These are phyloP conservation scores for Paratinospora sagittata DNA, from an alignment of 164 flowering plant species.

Conservation along the genomic window DNA sequence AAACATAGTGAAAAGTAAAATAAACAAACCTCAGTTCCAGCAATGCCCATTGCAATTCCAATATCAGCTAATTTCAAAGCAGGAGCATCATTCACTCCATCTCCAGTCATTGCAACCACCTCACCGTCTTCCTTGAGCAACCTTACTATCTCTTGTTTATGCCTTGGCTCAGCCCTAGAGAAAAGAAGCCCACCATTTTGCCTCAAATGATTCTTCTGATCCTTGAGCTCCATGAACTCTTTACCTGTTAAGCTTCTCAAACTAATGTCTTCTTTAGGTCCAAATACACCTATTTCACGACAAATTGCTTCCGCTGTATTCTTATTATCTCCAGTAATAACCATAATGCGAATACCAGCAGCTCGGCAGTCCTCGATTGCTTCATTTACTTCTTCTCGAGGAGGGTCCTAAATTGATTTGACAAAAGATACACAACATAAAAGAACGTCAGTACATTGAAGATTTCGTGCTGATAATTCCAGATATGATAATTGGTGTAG, in stretches of 20 bases:
- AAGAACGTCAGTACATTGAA: neutral
- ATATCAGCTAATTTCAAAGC: slow-evolving; percentile 93
- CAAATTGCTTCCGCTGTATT: slow-evolving; percentile 46
- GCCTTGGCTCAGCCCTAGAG: slow-evolving; percentile 81
- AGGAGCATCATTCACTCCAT: slow-evolving; percentile 93
- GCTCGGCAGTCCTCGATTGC: slow-evolving; percentile 56
- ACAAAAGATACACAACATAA: neutral
- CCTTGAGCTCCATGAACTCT: slow-evolving; percentile 30
- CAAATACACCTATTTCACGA: slow-evolving; percentile 41
- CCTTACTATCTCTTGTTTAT: slow-evolving; percentile 79
- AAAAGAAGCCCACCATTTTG: slow-evolving; percentile 47
- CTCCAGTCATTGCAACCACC: slow-evolving; percentile 95
- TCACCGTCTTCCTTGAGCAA: slow-evolving; percentile 84
- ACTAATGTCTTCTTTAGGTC: slow-evolving; percentile 26
- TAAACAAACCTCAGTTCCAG: slow-evolving; percentile 83
- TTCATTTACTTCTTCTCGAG: slow-evolving; percentile 43
- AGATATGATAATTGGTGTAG: neutral
- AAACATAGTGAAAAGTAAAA: neutral
- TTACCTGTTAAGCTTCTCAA: slow-evolving; percentile 34
- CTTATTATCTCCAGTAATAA: slow-evolving; percentile 53
- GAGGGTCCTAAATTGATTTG: slow-evolving; percentile 38
- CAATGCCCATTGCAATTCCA: slow-evolving; percentile 96
- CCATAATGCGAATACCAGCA: slow-evolving; percentile 52
- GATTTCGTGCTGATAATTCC: neutral
- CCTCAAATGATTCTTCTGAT: slow-evolving; percentile 29